These are phyloP conservation scores for Penicillium egyptiacum DNA, from an alignment of 495 filamentous ascomycete species.

Conservation along the genomic window DNA sequence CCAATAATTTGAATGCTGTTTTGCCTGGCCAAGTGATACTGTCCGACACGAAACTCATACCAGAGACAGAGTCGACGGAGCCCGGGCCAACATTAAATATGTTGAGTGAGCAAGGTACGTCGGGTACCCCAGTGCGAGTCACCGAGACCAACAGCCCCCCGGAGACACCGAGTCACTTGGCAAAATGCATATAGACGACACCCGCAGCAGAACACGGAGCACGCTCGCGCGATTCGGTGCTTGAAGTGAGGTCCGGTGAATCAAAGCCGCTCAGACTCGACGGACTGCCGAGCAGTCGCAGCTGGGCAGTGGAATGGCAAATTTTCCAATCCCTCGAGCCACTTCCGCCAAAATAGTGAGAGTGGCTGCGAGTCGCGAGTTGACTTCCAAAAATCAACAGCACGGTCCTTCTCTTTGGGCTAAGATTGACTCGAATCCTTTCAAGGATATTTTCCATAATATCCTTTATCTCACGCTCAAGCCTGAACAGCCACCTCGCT, in stretches of 20 bases:
- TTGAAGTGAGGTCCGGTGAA: neutral
- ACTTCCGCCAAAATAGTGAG: neutral
- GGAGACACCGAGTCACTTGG: neutral
- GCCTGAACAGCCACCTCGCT: constrained; percentile 43
- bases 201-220: neutral
- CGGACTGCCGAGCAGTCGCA: neutral
- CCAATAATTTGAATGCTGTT: neutral
- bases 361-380: neutral
- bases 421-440: neutral
- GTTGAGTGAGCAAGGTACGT: neutral
- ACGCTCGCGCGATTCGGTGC: neutral
- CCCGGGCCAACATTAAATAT: neutral
- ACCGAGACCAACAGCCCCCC: neutral
- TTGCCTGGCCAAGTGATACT: neutral
- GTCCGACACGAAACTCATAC: neutral
- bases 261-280: neutral
- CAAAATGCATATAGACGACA: neutral
- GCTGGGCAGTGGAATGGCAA: neutral
- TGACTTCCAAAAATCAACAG: neutral
- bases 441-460: neutral
- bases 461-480: constrained; percentile 18
- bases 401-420: neutral
- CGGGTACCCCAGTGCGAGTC: neutral
- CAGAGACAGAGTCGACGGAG: neutral
- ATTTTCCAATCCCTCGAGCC: neutral